A percentile compares a stretch with the other conserved stretches of the same genome.
Conservation (phyloP, 1,139 yeast species). For the Pneumocystis oryctolagi region DNA sequence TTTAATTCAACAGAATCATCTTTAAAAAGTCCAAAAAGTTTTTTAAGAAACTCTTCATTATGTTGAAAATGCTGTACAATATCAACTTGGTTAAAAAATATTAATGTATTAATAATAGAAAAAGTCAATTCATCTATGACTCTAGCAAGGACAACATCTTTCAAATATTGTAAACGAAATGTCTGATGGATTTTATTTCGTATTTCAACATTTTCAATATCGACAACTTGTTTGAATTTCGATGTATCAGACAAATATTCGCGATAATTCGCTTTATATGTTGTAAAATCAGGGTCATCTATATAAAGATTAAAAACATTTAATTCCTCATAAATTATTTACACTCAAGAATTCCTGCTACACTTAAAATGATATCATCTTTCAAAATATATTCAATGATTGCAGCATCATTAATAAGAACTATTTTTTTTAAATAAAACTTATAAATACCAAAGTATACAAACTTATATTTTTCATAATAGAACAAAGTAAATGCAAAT, state of each 20-base stretch:
- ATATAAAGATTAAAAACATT: slow-evolving; percentile 4
- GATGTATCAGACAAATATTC: slow-evolving; percentile 44
- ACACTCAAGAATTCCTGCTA: slow-evolving; percentile 70
- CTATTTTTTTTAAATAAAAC: background rate
- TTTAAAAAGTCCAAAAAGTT: slow-evolving; percentile 36
- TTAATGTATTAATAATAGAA: slow-evolving; percentile 47
- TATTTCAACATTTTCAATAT: slow-evolving; percentile 38
- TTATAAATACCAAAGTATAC: background rate
- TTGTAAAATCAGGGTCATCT: slow-evolving; percentile 71
- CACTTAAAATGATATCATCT: slow-evolving; percentile 45
- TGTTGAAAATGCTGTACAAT: slow-evolving; percentile 54
- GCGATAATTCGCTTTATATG: slow-evolving; percentile 64
- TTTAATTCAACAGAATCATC: slow-evolving; percentile 14
- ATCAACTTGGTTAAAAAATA: slow-evolving; percentile 53
- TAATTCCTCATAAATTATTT: background rate
- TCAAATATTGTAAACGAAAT: slow-evolving; percentile 60
- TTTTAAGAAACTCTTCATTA: slow-evolving; percentile 33
- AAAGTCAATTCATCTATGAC: slow-evolving; percentile 67
- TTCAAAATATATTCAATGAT: slow-evolving; percentile 53
- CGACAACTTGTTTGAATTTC: slow-evolving; percentile 57
- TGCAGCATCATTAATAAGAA: slow-evolving; percentile 55
- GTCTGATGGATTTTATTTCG: slow-evolving; percentile 52
- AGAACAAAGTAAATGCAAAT: slow-evolving; percentile 52
- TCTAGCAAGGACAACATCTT: slow-evolving; percentile 74
- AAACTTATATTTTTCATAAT: slow-evolving; percentile 40